Percentiles rank a stretch among this genome's conserved stretches.
phyloP scores from a whole-genome alignment of 305 asterid species.

The Plantago coronopus region DNA sequence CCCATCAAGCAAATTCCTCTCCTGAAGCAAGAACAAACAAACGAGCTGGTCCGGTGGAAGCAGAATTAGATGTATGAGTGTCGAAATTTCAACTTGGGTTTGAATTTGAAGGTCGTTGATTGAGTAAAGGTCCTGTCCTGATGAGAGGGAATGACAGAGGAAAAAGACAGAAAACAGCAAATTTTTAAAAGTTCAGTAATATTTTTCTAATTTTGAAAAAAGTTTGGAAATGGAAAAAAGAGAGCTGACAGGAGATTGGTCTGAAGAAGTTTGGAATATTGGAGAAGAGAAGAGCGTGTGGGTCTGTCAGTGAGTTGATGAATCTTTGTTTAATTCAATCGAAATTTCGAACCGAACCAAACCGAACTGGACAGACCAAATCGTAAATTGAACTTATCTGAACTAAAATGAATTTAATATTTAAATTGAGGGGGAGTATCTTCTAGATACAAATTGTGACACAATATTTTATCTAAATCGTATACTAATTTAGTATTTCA shows the following conservation, averaged over 20 bases:
- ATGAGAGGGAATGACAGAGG: conserved; percentile 20
- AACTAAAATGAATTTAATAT: no score
- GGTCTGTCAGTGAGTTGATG: conserved; percentile 5
- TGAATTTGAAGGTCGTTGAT: conserved; percentile 19
- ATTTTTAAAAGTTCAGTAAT: background rate
- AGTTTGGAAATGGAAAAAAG: background rate
- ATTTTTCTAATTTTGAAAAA: no score
- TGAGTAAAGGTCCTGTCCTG: conserved; percentile 20
- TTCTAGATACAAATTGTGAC: no score
- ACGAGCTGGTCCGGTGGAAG: background rate
- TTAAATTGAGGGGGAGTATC: no score
- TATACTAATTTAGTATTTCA: no score
- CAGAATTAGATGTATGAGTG: background rate
- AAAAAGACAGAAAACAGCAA: conserved; percentile 18
- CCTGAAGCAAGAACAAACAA: background rate
- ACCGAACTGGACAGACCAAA: no score
- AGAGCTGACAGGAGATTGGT: conserved; percentile 23
- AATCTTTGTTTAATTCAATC: no score
- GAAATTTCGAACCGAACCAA: no score
- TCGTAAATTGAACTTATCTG: no score
- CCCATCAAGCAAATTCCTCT: conserved; percentile 20
- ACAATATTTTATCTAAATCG: no score
- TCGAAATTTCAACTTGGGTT: background rate
- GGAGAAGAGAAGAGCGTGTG: conserved; percentile 24
- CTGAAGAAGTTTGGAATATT: conserved; percentile 21